Evolutionary conservation across 2,329 filamentous ascomycete species (phyloP), one percentile per base, ranked within the genome.

Genomic region (Fusarium goolgardi): DNA sequence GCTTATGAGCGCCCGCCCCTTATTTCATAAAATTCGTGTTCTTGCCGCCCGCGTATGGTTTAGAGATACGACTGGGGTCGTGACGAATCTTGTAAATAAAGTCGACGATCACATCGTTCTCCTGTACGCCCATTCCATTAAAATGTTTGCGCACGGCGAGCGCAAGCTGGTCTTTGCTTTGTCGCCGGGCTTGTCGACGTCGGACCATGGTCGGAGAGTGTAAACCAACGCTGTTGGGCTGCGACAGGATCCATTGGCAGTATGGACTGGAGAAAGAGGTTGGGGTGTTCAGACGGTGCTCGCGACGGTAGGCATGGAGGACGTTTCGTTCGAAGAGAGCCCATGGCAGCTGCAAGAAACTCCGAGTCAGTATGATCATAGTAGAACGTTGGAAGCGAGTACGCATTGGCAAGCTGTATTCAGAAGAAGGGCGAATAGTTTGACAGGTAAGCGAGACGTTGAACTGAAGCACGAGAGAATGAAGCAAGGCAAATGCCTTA

Each of bases 41-140:
- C 37, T 59, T 64, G 40, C 61, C 43, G 49, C 55, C 35, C 20
- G 40, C 15, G 34, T 57, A 57, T 43, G 71, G 73, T 57, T 73
- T 75, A n/a, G 74, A 57, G 43, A 75, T 66, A 9, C 71, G 61
- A 46, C 71, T 76, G 7, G 73, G 59, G 21, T 79, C 76, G 63
- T 76, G 77, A 25, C 77, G 77, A 31, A 92, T 85, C 75, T 89
- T 91, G 82, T 93, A 92, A 64, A 94, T 83, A 75, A 93, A 88
- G 68, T 92, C 91, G 58, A 94, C 91, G 59, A 96, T 91, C 69
- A 94, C 90, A 72, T 96, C 92, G 75, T 90, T 93, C 81, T 96
- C 93, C 68, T 89, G 90, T 40, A 95, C 87, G 18, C 90, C 91
- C 69, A 92, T 84, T 34, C 88, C 88, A 75, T 96, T 96, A 81